Conservation (phyloP, 106 monocot genomes). For the Cymbidium sinense region DNA sequence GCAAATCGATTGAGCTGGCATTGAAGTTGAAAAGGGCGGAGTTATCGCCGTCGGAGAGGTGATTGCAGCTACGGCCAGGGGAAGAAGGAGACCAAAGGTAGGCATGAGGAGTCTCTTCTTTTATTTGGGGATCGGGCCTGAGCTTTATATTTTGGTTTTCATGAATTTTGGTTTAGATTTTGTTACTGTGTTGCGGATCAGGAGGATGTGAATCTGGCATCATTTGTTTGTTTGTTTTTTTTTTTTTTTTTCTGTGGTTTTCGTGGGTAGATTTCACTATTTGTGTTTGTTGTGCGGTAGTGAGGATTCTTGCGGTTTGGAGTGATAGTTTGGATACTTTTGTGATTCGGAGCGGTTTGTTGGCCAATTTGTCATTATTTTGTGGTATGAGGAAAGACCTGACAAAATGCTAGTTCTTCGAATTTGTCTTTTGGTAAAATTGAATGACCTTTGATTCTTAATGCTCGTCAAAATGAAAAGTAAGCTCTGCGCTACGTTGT, state of each 20-base stretch:
- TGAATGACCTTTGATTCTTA: not conserved
- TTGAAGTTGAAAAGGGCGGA: not conserved
- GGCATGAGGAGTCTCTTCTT: not conserved
- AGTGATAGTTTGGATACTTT: not conserved
- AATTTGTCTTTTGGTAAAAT: not conserved
- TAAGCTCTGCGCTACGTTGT: not conserved
- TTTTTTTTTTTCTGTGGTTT: not conserved
- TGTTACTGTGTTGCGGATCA: not conserved
- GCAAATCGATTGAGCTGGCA: not conserved
- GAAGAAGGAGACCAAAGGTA: not conserved
- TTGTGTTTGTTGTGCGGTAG: not conserved
- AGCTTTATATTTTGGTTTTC: not conserved
- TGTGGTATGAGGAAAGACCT: too few relatives aligned
- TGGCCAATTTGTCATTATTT: not conserved
- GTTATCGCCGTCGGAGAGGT: not conserved
- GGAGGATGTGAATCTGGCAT: not conserved
- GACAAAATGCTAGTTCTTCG: not conserved
- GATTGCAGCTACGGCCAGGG: not conserved
- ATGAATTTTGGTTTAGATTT: not conserved
- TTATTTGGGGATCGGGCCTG: not conserved
- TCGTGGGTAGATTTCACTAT: not conserved
- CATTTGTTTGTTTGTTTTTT: not conserved
- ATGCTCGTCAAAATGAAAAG: not conserved
- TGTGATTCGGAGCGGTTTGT: not conserved
- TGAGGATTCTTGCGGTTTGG: not conserved